These are phyloP conservation scores for Wilcoxina mikolae DNA, from an alignment of 495 filamentous ascomycete species.

Conservation along the genomic window DNA sequence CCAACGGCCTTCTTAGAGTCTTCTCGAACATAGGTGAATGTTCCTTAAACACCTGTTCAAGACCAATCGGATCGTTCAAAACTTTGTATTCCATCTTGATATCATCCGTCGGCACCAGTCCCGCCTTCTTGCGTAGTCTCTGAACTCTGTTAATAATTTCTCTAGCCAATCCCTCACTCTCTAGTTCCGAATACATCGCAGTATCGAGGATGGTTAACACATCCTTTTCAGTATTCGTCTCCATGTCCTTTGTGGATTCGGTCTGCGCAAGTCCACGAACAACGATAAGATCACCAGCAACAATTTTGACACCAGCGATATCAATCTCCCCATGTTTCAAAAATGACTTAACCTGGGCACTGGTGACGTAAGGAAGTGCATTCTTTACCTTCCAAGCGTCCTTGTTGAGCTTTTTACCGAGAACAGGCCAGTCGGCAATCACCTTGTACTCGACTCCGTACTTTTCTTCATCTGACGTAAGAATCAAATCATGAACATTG, in stretches of 20 bases:
- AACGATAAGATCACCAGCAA: conserved; percentile 68
- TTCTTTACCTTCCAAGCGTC: conserved; percentile 82
- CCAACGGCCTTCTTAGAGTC: conserved; percentile 62
- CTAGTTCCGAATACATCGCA: conserved; percentile 55
- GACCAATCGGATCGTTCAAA: conserved; percentile 56
- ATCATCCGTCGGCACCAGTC: conserved; percentile 66
- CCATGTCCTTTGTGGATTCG: conserved; percentile 50
- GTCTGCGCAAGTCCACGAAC: conserved; percentile 62
- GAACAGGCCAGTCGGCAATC: conserved; percentile 75
- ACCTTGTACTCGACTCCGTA: conserved; percentile 87
- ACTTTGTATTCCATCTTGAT: conserved; percentile 72
- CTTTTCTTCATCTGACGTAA: conserved; percentile 73
- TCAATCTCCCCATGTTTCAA: conserved; percentile 52
- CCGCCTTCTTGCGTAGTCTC: conserved; percentile 65
- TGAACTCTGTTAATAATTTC: conserved; percentile 78
- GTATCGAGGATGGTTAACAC: conserved; percentile 71
- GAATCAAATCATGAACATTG: conserved; percentile 70
- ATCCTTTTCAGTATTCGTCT: conserved; percentile 72
- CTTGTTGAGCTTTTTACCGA: conserved; percentile 95
- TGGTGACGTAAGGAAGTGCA: conserved; percentile 64
- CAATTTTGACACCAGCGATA: conserved; percentile 71
- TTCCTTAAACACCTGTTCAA: conserved; percentile 57
- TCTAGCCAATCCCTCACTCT: conserved; percentile 59
- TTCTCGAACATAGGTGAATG: conserved; percentile 59
- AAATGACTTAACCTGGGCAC: conserved; percentile 62